Base-by-base conservation (phyloP, 257 asterid genomes). In the Solanum clarkiae region DNA sequence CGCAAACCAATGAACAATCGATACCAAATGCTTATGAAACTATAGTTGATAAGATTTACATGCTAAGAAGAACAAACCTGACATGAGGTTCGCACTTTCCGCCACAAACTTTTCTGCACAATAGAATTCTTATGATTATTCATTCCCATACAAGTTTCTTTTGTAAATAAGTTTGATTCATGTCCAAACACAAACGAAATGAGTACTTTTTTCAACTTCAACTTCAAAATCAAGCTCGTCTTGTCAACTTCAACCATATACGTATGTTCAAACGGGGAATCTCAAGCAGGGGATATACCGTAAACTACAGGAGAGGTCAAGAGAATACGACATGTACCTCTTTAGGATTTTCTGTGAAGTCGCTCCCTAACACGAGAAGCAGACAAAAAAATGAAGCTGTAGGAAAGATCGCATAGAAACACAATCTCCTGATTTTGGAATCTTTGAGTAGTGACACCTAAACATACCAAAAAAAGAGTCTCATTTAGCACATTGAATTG, bases 31-130 rank as follows among this genome's bases (percentile, higher is more conserved):
- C 20, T 18, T 59, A 71, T 6, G 8, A 56, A 26, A 36, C 5
- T 26, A 62, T 36, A 55, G 44, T 36, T 32, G 49, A 68, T 69
- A 69, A 69, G 29, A 10, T 69, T 69, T 69, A 15, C 7, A 69
- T 40, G 11, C 84, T 57, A 59, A 4, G 84, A 82, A 86, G 84
- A 77, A 87, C 93, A 80, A 85, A 95, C 98, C 97, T 90, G 88
- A 88, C 97, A 93, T 54, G 85, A 62, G 53, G 22, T 70, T 74
- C 22, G 70, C 36, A 84, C 62, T 63, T 68, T 87, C 92, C 91
- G 86, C 10, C 36, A 71, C 7, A 88, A 66, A 62, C 84, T 79
- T 66, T 86, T 89, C 98, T 94, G 93, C 93, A 90, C 36, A 84
- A 45, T 53, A 12, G 57, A 59, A 17, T 79, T 79, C 83, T 53